Base-by-base conservation (phyloP, 345 rosid genomes). In the Noccaea caerulescens region DNA sequence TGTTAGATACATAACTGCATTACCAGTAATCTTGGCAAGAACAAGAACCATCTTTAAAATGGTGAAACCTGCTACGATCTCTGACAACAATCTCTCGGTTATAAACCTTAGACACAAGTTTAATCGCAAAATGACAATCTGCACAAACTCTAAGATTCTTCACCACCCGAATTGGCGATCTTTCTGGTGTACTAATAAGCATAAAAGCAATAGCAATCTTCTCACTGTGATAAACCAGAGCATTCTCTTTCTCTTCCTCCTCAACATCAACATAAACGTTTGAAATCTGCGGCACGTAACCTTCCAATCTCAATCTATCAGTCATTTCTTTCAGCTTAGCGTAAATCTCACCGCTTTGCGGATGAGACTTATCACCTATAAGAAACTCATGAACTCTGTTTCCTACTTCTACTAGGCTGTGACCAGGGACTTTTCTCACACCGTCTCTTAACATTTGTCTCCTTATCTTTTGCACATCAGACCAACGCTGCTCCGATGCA, bases 31-130 rank as follows among this genome's bases (percentile, higher is more conserved):
- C 93, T 77, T 62, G 77, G 25, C 92, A 92, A 60, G 89, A 81
- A 78, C 98, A 87, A 69, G 64, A 63, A 20, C 94, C 96, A 25
- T 80, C 75, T 79, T 62, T 85, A 59, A 89, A 90, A 81, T 88
- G 96, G 75, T 92, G 96, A 85, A 87, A 92, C 60, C 93, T 69
- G 41, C 97, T 92, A n/a, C 80, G 76, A 69, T 90, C 95, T 75
- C 97, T 85, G 4, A 92, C 88, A 56, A 85, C 73, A 68, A 92
- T 83, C 86, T 88, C 88, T 71, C 91, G 56, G 10, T 38, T 30
- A 38, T 78, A 88, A 69, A 88, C 83, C 68, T 83, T 85, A 0
- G 98, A 90, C n/a, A 86, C 68, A 18, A 92, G 87, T 59, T 85
- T 90, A 47, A 92, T 88, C 12, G 85, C 93, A 33, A 72, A 44